A percentile compares a stretch with the other conserved stretches of the same genome.
Evolutionary conservation across 2,329 filamentous ascomycete species (phyloP).

Genomic region (Exophiala sp.): DNA sequence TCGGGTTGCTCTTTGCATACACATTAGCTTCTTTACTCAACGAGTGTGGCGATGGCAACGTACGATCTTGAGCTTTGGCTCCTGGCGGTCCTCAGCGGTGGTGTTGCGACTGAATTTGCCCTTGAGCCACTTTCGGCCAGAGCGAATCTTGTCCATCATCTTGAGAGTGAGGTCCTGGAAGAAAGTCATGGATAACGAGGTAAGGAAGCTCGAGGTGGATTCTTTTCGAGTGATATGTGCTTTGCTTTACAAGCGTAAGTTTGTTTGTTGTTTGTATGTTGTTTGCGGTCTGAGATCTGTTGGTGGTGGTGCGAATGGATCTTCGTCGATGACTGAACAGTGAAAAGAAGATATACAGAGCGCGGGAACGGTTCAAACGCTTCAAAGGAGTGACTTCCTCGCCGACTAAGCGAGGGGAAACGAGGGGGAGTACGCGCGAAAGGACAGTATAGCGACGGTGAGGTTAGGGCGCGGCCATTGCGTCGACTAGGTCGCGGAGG

Average conservation of each 20-base stretch:
- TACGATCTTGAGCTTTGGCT: constrained; percentile 13
- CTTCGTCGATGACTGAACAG: neutral
- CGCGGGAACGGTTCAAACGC: neutral
- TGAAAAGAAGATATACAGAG: neutral
- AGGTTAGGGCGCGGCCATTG: neutral
- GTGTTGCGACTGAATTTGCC: constrained; percentile 3
- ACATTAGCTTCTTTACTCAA: constrained; percentile 1
- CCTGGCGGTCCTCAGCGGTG: neutral
- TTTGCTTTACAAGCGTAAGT: neutral
- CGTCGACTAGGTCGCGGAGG: neutral
- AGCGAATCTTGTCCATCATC: constrained; percentile 16
- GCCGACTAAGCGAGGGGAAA: neutral
- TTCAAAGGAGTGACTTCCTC: neutral
- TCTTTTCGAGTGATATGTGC: neutral
- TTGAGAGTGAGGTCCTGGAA: constrained; percentile 2
- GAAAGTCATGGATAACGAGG: constrained; percentile 4
- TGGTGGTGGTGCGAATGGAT: neutral
- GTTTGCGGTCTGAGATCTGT: neutral
- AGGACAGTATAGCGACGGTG: neutral
- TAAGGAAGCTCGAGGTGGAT: neutral
- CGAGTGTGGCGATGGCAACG: neutral
- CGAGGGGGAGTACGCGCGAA: neutral
- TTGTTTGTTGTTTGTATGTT: neutral
- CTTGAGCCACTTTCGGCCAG: constrained; percentile 13
- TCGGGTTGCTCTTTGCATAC: constrained; percentile 37